Evolutionary conservation across 148 eudicot species (phyloP).

Genomic region (Vaccinium darrowii): DNA sequence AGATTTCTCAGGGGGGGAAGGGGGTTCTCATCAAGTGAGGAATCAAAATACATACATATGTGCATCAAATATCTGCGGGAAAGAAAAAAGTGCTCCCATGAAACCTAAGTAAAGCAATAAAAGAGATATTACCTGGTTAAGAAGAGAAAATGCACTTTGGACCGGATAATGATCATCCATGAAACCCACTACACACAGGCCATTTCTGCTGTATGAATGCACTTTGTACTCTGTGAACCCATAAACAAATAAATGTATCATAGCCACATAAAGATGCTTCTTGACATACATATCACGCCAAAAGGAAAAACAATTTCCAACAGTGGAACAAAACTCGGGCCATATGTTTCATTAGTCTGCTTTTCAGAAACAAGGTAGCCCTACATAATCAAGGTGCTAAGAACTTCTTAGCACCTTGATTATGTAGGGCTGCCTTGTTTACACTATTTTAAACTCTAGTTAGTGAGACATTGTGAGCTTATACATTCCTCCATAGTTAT

Average conservation of each 20-base stretch:
- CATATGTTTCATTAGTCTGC: neutral
- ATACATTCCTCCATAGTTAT: neutral
- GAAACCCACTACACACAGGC: conserved; percentile 82
- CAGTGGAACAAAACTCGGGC: neutral
- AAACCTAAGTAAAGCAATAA: neutral
- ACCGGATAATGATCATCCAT: conserved; percentile 99
- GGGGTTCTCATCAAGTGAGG: neutral
- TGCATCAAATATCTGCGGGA: neutral
- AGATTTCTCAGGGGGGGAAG: too few relatives aligned
- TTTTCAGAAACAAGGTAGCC: neutral
- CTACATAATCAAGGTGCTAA: neutral
- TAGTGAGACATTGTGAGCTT: neutral
- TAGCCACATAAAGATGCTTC: neutral
- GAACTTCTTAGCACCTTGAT: too few relatives aligned
- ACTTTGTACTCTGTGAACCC: conserved; percentile 76
- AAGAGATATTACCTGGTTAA: conserved; percentile 48
- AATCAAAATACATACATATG: neutral
- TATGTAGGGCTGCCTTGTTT: too few relatives aligned
- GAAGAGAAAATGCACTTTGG: conserved; percentile 77
- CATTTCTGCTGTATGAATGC: conserved; percentile 85
- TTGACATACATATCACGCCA: neutral
- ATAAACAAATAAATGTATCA: neutral
- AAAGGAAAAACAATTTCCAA: neutral
- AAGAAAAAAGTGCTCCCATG: neutral
- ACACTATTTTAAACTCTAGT: neutral